These are phyloP conservation scores for Wickerhamomyces rabaulensis DNA, from an alignment of 805 yeast genomes.

Conservation along the genomic window DNA sequence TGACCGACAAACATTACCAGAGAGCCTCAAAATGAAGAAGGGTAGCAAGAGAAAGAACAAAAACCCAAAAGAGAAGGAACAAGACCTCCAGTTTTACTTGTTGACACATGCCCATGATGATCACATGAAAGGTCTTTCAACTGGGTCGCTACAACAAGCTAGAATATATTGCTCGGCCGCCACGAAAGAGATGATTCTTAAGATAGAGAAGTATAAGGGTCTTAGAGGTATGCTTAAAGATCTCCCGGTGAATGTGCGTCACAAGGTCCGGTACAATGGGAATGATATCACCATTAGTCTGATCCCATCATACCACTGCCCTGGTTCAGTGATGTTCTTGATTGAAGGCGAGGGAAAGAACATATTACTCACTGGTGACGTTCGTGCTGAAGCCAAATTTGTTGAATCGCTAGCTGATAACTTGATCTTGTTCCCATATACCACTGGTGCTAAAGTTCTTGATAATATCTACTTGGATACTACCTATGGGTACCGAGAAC, in stretches of 20 bases:
- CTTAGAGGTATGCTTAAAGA: slow-evolving; percentile 16
- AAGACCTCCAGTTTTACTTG: slow-evolving; percentile 22
- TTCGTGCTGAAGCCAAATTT: slow-evolving; percentile 54
- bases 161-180: slow-evolving; percentile 42
- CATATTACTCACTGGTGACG: slow-evolving; percentile 51
- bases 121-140: slow-evolving; percentile 44
- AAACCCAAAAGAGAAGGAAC: not conserved
- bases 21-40: not conserved
- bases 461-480: slow-evolving; percentile 51
- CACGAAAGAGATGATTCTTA: slow-evolving; percentile 26
- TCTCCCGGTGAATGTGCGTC: slow-evolving; percentile 12
- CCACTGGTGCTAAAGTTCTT: slow-evolving; percentile 26
- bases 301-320: slow-evolving; percentile 52
- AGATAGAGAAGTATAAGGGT: slow-evolving; percentile 4
- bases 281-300: slow-evolving; percentile 31
- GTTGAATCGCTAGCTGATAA: slow-evolving; percentile 31
- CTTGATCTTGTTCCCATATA: slow-evolving; percentile 38
- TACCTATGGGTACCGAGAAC: slow-evolving; percentile 44
- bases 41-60: not conserved
- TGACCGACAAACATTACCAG: slow-evolving; percentile 22
- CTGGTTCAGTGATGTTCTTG: slow-evolving; percentile 53
- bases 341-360: slow-evolving; percentile 30
- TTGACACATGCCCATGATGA: slow-evolving; percentile 54
- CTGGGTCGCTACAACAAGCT: slow-evolving; percentile 31
- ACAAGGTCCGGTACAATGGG: slow-evolving; percentile 17